Evolutionary conservation across 2,329 filamentous ascomycete species (phyloP).

Genomic region (Cylindrodendrum hubeiense): DNA sequence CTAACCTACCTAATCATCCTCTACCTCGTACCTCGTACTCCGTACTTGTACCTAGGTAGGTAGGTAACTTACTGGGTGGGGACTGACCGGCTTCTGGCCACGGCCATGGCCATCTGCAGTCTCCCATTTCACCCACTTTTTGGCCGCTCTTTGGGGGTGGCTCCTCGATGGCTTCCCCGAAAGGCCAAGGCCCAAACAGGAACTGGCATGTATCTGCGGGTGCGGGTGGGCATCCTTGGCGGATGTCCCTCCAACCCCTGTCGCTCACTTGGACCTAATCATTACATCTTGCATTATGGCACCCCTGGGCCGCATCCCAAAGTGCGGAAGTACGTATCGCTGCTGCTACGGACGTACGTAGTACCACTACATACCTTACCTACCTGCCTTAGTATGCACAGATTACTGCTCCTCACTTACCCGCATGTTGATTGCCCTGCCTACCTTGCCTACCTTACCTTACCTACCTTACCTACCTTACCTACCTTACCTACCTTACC

Average conservation of each 20-base stretch:
- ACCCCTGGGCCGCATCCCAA: not conserved
- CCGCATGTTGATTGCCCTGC: constrained; percentile 19
- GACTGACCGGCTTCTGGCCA: not conserved
- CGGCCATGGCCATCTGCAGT: not conserved
- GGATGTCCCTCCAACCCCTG: constrained; percentile 19
- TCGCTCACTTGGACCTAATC: not conserved
- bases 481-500: not conserved
- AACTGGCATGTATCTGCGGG: constrained; percentile 3
- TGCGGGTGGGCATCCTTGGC: constrained; percentile 18
- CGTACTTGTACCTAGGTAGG: too few species aligned
- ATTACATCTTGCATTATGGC: constrained; percentile 15
- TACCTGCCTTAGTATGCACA: too few species aligned
- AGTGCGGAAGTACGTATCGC: not conserved
- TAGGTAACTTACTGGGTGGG: not conserved
- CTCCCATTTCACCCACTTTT: not conserved
- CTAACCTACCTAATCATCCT: too few species aligned
- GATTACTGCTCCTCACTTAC: constrained; percentile 11
- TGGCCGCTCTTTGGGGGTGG: not conserved
- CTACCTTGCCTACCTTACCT: too few species aligned
- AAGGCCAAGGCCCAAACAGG: constrained; percentile 6
- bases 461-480: not conserved
- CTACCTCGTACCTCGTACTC: too few species aligned
- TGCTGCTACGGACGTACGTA: not conserved
- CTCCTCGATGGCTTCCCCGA: not conserved
- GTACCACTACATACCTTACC: too few species aligned